Evolutionary conservation across 805 yeast genomes (phyloP), one percentile per base, ranked within the genome.

Genomic region (Tetrapisispora nanseiensis): DNA sequence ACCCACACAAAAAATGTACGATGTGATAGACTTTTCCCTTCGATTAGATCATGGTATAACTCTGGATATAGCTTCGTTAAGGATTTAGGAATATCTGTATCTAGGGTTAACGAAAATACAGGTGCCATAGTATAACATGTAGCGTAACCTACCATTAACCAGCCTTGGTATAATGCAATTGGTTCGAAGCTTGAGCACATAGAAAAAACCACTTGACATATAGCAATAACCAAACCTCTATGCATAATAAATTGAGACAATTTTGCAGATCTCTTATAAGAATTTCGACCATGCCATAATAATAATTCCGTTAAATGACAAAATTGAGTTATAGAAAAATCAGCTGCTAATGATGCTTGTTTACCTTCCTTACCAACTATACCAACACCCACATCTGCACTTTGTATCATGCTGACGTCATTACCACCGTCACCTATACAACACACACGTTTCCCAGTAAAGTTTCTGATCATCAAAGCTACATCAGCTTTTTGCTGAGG

Each of bases 351-450:
- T 1, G 96, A 86, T 0, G 98, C 98, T 62, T 92, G 99, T 49
- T 82, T 82, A 27, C 99, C 99, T 61, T 92, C 99, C 62, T 94
- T 92, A 29, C 99, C 99, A 19, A 92, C 98, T 51, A 92, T 90
- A 45, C 99, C 99, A 21, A 92, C 95, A 45, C 99, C 99, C 8
- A 92, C 96, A 66, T 92, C 96, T 1, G 99, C 98, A 51, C 94
- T 83, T 64, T 92, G 98, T 51, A 92, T 92, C 99, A 92, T 92
- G 54, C 95, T 84, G 26, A 92, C 99, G 63, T 92, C 99, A 56
- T 92, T 92, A 54, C 99, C 99, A 55, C 99, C 99, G 63, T 92
- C 99, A 44, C 99, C 99, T 50, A 92, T 94, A 57, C 97, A 92
- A 51, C 97, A 90, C 2, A 90, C 97, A 40, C 98, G 69, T 56